Base-by-base conservation (phyloP, 1,139 yeast species). In the Magnusiomyces ingens region DNA sequence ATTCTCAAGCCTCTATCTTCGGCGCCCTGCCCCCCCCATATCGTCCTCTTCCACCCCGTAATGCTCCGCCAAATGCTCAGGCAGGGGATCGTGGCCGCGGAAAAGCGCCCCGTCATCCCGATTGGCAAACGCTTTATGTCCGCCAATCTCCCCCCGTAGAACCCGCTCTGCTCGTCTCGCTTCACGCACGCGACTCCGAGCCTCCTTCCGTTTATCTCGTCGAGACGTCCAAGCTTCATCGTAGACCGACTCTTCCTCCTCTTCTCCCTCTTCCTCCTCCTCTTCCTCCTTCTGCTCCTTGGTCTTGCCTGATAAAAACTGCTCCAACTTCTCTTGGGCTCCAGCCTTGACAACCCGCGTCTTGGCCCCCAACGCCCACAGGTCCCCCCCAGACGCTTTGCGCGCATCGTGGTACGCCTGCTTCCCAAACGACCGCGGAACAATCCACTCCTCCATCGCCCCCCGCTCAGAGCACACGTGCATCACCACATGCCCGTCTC, bases 371-470 rank as follows among this genome's bases (percentile, higher is more conserved):
- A 88, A 72, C 0, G 85, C 84, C 98, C 98, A 93, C 53, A 85
- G 71, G 66, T 93, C 99, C n/a, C 97, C 96, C 64, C 82, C 79
- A 41, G 70, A 72, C 0, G 88, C 80, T 67, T 93, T 91, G 56
- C 98, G 77, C 0, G 96, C 96, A 71, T 93, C 98, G 61, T 88
- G 95, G 63, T 89, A 93, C 1, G 75, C 81, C 60, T 82, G 85
- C 60, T 82, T 81, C 12, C 88, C 87, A 55, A 80, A 76, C 22
- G 95, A 83, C 66, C 84, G 86, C 0, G 98, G 86, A 2, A 93
- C 78, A 26, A 84, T 85, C 96, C 97, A 89, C 56, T 84, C 81
- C 69, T 91, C 97, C 48, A 90, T 71, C 49, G 78, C 76, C 0
- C 96, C 96, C 10, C 84, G 76, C 1, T 90, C 80, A 3, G 53